Evolutionary conservation across 768 basidiomycete genomes (phyloP).

Genomic region (Auricularia heimuer): DNA sequence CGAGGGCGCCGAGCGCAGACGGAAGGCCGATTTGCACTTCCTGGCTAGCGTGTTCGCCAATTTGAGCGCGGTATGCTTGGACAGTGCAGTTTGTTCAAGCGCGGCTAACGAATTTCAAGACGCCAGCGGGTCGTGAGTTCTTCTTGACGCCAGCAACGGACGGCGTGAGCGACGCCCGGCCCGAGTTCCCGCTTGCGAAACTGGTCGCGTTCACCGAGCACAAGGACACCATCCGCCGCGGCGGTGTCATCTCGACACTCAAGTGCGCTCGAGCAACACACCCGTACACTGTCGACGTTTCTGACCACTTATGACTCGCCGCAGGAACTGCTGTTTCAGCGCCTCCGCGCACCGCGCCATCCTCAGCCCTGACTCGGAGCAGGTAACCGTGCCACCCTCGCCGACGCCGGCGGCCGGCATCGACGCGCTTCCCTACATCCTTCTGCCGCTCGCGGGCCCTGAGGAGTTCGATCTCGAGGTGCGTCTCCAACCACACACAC

Average conservation of each 20-base stretch:
- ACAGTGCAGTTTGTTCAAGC: background rate
- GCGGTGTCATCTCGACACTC: constrained; percentile 77
- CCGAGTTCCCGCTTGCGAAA: constrained; percentile 78
- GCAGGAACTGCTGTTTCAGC: constrained; percentile 74
- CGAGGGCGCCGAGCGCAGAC: constrained; percentile 33
- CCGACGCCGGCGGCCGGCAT: constrained; percentile 59
- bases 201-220: constrained; percentile 86
- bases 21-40: constrained; percentile 81
- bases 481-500: constrained; percentile 9
- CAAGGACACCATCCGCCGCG: constrained; percentile 71
- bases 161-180: constrained; percentile 22
- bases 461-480: constrained; percentile 94
- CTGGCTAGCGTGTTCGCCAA: constrained; percentile 93
- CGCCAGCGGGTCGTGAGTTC: constrained; percentile 65
- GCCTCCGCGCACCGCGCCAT: constrained; percentile 58
- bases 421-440: constrained; percentile 72
- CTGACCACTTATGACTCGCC: constrained; percentile 8
- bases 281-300: constrained; percentile 1
- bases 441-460: constrained; percentile 86
- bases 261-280: constrained; percentile 44
- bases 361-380: constrained; percentile 51
- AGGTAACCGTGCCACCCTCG: constrained; percentile 49
- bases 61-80: constrained; percentile 55
- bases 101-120: constrained; percentile 31
- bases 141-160: constrained; percentile 59